Percentiles rank a stretch among this genome's conserved stretches.
These are phyloP conservation scores for Leishmania guyanensis DNA, from an alignment of 208 protist genomes.

Conservation along the genomic window DNA sequence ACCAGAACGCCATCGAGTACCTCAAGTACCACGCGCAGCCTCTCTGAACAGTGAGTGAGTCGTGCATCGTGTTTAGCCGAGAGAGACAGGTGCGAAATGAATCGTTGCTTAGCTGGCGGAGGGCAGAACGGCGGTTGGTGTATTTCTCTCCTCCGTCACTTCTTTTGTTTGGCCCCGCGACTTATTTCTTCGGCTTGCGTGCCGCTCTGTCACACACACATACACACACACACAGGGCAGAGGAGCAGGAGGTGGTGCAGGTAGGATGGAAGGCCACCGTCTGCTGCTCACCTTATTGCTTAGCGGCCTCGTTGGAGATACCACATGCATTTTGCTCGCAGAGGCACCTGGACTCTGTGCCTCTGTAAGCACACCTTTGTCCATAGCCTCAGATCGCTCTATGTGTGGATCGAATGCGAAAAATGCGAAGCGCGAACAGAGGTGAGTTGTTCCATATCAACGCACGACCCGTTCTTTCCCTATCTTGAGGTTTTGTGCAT, in stretches of 20 bases:
- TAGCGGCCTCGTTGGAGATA: background rate
- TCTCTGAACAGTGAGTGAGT: slow-evolving; percentile 22
- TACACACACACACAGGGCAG: background rate
- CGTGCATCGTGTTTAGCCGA: background rate
- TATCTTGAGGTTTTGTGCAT: background rate
- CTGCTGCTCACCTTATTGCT: background rate
- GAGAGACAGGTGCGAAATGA: background rate
- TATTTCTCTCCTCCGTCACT: background rate
- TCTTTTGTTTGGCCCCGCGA: background rate
- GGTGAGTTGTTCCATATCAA: background rate
- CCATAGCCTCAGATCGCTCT: background rate
- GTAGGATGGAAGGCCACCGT: background rate
- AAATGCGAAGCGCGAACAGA: background rate
- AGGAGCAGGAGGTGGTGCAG: background rate
- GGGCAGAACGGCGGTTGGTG: background rate
- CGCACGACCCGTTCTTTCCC: background rate
- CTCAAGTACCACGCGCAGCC: slow-evolving; percentile 71
- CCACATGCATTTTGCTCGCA: background rate
- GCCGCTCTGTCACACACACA: background rate
- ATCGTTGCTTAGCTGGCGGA: background rate
- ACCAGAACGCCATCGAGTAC: slow-evolving; percentile 65
- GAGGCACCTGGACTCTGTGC: background rate
- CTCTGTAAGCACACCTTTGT: background rate
- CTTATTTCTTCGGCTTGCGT: background rate
- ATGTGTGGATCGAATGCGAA: background rate